Base-by-base conservation (phyloP, 805 yeast genomes). In the Metschnikowia borealis region DNA sequence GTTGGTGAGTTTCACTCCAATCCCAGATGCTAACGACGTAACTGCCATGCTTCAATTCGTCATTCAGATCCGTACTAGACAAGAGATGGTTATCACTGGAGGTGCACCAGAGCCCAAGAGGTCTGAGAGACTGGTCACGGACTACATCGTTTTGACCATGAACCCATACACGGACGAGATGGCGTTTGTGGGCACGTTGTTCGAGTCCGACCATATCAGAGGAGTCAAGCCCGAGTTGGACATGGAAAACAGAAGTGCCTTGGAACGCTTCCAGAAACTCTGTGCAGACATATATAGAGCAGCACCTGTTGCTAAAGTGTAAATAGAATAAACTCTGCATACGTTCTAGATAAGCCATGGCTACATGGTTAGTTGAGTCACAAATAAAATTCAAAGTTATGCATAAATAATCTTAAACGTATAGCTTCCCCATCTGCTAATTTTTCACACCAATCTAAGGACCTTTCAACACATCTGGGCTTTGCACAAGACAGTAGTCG, bases 1-100 rank as follows among this genome's bases (percentile, higher is more conserved):
- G 64, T 73, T 90, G 32, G 75, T 87, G 43, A 76, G 84, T 3
- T 80, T 91, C 59, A 84, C 85, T 56, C 83, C 87, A 1, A 71
- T 86, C 59, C 82, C 87, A 63, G 78, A 73, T 60, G 54, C 63
- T 6, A 61, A 70, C 41, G 71, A 72, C 46, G 61, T 71, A 43
- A 63, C 75, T 18, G 62, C 71, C 7, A 67, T 64, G 58, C 64
- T 70, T 17, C 77, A 73, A 57, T 59, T 72, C 46, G 68, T 71
- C n/a, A 60, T 73, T 53, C 66, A 71, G 52, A 66, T 69, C 15
- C 54, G 55, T 3, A 69, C 77, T 14, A 69, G 62, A 46, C 78
- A 73, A 54, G 70, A 64, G 53, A 61, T 72, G 45, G 54, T 67
- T 4, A 58, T 70, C 32, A 57, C 61, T 0, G 57, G 58, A 38